Conservation (phyloP, 1,284 basidiomycete genomes). For the Tetrapyrgos nigripes region DNA sequence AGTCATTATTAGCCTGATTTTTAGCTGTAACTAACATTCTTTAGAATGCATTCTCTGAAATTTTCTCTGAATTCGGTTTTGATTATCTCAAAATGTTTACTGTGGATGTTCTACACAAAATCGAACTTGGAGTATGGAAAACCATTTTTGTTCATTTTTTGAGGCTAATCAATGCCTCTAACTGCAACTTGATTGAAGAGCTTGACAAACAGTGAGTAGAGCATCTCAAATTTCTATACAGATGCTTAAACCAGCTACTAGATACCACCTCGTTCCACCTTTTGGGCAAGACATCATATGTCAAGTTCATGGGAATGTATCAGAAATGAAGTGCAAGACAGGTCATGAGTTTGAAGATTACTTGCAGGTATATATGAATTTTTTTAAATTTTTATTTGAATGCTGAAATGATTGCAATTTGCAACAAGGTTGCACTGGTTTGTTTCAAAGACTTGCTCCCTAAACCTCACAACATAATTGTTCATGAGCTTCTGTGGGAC, state of each 20-base stretch:
- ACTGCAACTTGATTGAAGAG: slow-evolving; percentile 5
- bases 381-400: too few species aligned
- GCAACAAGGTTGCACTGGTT: slow-evolving; percentile 37
- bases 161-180: slow-evolving; percentile 32
- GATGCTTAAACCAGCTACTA: slow-evolving; percentile 4
- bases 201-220: neutral
- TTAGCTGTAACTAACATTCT: neutral
- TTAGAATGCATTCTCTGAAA: slow-evolving; percentile 41
- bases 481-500: slow-evolving; percentile 28
- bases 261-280: slow-evolving; percentile 28
- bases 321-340: slow-evolving; percentile 37
- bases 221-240: neutral
- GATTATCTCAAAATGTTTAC: slow-evolving; percentile 36
- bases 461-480: slow-evolving; percentile 20
- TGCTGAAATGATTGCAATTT: neutral
- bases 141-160: slow-evolving; percentile 38
- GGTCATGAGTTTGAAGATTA: slow-evolving; percentile 40
- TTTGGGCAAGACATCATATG: slow-evolving; percentile 35
- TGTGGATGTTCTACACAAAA: slow-evolving; percentile 43
- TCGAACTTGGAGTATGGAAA: slow-evolving; percentile 47
- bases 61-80: slow-evolving; percentile 28
- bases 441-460: slow-evolving; percentile 32
- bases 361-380: slow-evolving; percentile 24
- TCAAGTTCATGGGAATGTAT: slow-evolving; percentile 31
- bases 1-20: neutral